Evolutionary conservation across 2,329 filamentous ascomycete species (phyloP).

Genomic region (Penicillium hesseltinei): DNA sequence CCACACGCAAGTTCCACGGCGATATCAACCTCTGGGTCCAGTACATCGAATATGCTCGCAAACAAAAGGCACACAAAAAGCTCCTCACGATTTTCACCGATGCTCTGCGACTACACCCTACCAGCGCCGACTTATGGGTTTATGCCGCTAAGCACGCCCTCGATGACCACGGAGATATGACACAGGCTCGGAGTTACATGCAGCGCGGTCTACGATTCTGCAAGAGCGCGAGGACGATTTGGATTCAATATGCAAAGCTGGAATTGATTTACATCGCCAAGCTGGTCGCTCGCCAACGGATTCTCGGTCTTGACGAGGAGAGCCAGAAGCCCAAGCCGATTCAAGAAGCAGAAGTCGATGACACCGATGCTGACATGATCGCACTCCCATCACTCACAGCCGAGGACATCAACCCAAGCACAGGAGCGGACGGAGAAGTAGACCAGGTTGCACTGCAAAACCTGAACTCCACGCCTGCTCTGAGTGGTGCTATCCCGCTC

Average conservation of each 20-base stretch:
- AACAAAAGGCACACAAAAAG: conserved; percentile 63
- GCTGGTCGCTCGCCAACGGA: conserved; percentile 69
- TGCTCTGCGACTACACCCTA: conserved; percentile 80
- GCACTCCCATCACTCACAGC: conserved; percentile 59
- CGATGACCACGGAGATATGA: conserved; percentile 82
- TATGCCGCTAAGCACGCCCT: conserved; percentile 74
- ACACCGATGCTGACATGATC: conserved; percentile 56
- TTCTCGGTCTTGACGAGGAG: conserved; percentile 59
- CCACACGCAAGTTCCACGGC: conserved; percentile 77
- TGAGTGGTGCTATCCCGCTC: conserved; percentile 89
- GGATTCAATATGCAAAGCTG: conserved; percentile 85
- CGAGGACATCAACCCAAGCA: conserved; percentile 59
- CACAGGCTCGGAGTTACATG: conserved; percentile 79
- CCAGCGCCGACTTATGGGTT: conserved; percentile 80
- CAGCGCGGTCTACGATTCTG: conserved; percentile 88
- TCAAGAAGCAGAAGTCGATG: conserved; percentile 38
- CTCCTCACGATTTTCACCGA: conserved; percentile 60
- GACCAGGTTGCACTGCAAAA: conserved; percentile 60
- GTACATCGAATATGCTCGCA: conserved; percentile 78
- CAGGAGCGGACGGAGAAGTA: conserved; percentile 52
- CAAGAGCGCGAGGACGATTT: conserved; percentile 68
- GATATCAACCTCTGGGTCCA: conserved; percentile 82
- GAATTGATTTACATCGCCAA: conserved; percentile 91
- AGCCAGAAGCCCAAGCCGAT: conserved; percentile 41
- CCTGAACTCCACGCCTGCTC: conserved; percentile 69